Percentiles rank a stretch among this genome's conserved stretches.
Conservation (phyloP, 441 rosid genomes). For the Kokia cookei region DNA sequence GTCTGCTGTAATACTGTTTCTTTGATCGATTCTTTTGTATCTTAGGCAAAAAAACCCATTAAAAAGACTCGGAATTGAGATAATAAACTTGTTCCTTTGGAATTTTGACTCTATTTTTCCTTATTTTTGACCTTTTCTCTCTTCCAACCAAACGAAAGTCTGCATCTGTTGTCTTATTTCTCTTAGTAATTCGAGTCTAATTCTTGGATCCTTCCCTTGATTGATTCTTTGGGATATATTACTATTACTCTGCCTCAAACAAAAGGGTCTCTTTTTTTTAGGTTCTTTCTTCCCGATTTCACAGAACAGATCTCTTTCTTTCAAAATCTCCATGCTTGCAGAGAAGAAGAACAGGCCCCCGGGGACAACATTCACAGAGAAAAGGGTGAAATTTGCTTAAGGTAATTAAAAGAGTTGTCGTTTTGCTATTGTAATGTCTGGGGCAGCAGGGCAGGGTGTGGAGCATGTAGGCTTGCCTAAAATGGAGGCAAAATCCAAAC, state of each 20-base stretch:
- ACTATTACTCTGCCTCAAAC: neutral
- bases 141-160: neutral
- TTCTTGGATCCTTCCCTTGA: neutral
- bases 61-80: neutral
- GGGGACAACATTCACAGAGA: neutral
- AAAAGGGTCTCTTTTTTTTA: neutral
- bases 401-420: slow-evolving; percentile 3
- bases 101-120: slow-evolving; percentile 10
- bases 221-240: neutral
- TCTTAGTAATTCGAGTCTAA: slow-evolving; percentile 1
- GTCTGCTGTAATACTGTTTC: neutral
- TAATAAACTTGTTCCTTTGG: neutral
- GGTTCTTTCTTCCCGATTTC: neutral
- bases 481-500: slow-evolving; percentile 32
- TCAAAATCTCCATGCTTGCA: neutral
- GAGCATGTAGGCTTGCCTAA: slow-evolving; percentile 41
- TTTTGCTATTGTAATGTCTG: slow-evolving; percentile 18
- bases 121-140: neutral
- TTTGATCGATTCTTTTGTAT: neutral
- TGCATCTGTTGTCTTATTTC: neutral
- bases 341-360: neutral
- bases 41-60: neutral
- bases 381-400: neutral
- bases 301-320: slow-evolving; percentile 1
- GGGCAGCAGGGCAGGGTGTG: slow-evolving; percentile 38